phyloP scores from a whole-genome alignment of 78 protist species.

The Mantamonas sphyraenae region DNA sequence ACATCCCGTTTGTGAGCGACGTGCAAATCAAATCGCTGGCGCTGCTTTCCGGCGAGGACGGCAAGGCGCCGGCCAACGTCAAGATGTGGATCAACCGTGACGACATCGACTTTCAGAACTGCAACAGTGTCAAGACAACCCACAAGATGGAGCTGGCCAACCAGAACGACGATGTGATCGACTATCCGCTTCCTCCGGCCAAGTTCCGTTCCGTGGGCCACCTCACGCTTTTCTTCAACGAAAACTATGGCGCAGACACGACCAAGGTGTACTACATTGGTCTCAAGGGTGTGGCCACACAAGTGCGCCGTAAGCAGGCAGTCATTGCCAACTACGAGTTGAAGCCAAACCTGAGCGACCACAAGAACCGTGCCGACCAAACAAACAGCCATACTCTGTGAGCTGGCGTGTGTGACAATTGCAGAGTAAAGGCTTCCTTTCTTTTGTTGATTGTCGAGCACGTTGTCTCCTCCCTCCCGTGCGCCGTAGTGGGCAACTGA shows the following conservation, averaged over 20 bases:
- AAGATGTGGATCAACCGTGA: not conserved
- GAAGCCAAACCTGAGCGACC: no score
- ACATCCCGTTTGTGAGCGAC: not conserved
- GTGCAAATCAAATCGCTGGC: not conserved
- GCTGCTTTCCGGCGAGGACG: not conserved
- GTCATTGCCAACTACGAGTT: slow-evolving; percentile 1
- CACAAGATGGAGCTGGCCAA: not conserved
- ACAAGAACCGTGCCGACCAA: no score
- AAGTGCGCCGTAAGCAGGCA: not conserved
- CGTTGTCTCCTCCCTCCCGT: no score
- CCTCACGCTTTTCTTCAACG: not conserved
- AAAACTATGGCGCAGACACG: not conserved
- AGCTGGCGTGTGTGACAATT: no score
- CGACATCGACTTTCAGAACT: not conserved
- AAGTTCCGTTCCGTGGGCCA: not conserved
- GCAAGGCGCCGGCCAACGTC: not conserved
- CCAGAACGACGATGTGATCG: not conserved
- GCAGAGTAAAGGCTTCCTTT: no score
- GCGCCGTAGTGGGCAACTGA: no score
- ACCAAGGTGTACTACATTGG: not conserved
- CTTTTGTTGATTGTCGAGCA: no score
- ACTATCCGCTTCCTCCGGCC: not conserved
- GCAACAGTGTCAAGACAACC: not conserved
- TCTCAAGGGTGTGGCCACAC: not conserved
- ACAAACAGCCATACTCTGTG: no score